Percentiles rank a stretch among this genome's conserved stretches.
These are phyloP conservation scores for Arabis alpina DNA, from an alignment of 345 rosid species.

Conservation along the genomic window DNA sequence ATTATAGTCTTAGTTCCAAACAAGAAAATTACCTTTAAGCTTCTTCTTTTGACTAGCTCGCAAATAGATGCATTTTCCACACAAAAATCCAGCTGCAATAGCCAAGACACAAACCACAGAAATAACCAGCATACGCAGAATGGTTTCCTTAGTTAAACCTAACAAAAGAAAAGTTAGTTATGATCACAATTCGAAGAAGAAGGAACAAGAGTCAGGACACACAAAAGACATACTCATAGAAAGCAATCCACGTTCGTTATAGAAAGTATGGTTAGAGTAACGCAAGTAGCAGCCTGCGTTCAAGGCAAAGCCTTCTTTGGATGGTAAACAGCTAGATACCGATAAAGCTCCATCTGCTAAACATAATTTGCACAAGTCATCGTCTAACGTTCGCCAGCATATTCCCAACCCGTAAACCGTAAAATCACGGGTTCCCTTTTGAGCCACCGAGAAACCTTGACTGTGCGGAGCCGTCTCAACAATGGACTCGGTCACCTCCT, in stretches of 20 bases:
- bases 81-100: slow-evolving; percentile 41
- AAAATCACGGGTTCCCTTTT: not conserved
- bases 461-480: slow-evolving; percentile 38
- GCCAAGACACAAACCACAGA: slow-evolving; percentile 34
- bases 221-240: slow-evolving; percentile 27
- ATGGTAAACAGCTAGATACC: slow-evolving; percentile 47
- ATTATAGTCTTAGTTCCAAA: slow-evolving; percentile 9
- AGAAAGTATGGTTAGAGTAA: slow-evolving; percentile 47
- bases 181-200: not conserved
- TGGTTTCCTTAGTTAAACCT: slow-evolving; percentile 25
- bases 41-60: slow-evolving; percentile 36
- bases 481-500: slow-evolving; percentile 30
- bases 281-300: slow-evolving; percentile 60
- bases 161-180: not conserved
- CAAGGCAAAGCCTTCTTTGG: slow-evolving; percentile 52
- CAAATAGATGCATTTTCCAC: slow-evolving; percentile 41
- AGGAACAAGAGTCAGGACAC: slow-evolving; percentile 2
- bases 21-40: slow-evolving; percentile 36
- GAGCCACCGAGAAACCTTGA: slow-evolving; percentile 42
- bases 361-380: slow-evolving; percentile 45
- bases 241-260: slow-evolving; percentile 32
- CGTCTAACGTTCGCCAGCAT: slow-evolving; percentile 52
- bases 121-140: slow-evolving; percentile 18
- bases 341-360: slow-evolving; percentile 43
- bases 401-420: slow-evolving; percentile 49